Conservation (phyloP, 2,329 filamentous ascomycete genomes). For the Penicillium sp. region DNA sequence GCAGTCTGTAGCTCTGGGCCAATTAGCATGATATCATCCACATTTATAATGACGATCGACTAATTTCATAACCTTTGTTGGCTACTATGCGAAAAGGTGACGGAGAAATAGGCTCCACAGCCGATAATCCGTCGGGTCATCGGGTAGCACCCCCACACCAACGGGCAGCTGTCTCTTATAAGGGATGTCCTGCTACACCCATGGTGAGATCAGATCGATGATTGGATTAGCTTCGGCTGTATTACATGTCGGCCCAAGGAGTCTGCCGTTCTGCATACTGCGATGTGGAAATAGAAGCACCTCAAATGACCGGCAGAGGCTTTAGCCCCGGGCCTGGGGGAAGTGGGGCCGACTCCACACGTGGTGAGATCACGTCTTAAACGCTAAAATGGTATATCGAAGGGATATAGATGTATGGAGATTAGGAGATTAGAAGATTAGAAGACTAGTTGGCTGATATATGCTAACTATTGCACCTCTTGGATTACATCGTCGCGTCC, state of each 20-base stretch:
- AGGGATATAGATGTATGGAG: not conserved
- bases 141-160: conserved; percentile 5
- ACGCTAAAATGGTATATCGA: conserved; percentile 2
- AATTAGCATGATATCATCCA: not conserved
- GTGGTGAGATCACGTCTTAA: not conserved
- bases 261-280: too few species aligned
- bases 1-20: not conserved
- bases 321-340: not conserved
- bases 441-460: not conserved
- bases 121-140: conserved; percentile 9
- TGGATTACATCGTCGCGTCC: not conserved
- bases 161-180: conserved; percentile 5
- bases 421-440: too few species aligned
- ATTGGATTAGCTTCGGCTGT: not conserved
- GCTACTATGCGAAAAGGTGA: not conserved
- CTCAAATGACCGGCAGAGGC: not conserved
- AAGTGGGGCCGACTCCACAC: not conserved
- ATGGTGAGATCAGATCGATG: not conserved
- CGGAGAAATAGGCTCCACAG: conserved; percentile 9
- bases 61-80: not conserved
- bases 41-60: conserved; percentile 8
- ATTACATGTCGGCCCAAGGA: fast-evolving
- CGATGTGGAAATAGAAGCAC: not conserved
- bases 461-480: not conserved
- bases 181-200: not conserved